These are phyloP conservation scores for Collariella sp. DNA, from an alignment of 495 filamentous ascomycete species.

Conservation along the genomic window DNA sequence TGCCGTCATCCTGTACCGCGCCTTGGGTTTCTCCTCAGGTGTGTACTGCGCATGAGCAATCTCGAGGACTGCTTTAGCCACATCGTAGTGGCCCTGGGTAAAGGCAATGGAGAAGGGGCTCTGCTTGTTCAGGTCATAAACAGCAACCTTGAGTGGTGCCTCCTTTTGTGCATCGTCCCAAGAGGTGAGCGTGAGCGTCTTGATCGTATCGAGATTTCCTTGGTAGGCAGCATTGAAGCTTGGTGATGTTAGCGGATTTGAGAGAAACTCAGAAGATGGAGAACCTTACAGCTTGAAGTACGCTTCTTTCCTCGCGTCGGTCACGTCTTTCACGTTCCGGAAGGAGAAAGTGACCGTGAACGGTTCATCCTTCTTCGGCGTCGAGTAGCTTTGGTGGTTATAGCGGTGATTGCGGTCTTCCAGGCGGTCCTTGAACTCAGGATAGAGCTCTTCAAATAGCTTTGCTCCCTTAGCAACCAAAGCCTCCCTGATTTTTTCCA, in stretches of 20 bases:
- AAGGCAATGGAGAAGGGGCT: constrained; percentile 58
- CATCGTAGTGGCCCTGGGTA: constrained; percentile 49
- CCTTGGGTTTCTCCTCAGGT: constrained; percentile 33
- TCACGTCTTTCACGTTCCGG: constrained; percentile 37
- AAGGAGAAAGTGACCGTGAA: constrained; percentile 48
- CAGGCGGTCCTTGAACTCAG: constrained; percentile 32
- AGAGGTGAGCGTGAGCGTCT: constrained; percentile 36
- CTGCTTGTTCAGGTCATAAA: constrained; percentile 35
- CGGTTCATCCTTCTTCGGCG: constrained; percentile 4
- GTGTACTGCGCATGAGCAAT: constrained; percentile 60
- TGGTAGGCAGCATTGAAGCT: constrained; percentile 61
- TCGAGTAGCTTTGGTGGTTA: background rate
- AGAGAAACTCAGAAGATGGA: background rate
- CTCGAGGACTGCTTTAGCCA: constrained; percentile 54
- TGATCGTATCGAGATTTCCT: constrained; percentile 54
- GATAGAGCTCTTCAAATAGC: constrained; percentile 54
- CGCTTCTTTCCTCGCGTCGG: constrained; percentile 40
- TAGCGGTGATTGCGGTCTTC: too few relatives aligned
- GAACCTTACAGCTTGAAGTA: constrained; percentile 45
- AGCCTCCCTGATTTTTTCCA: constrained; percentile 43
- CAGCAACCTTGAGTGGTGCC: constrained; percentile 52
- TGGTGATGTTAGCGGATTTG: constrained; percentile 21
- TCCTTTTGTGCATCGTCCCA: constrained; percentile 42
- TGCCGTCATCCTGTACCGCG: constrained; percentile 42
- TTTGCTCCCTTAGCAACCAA: constrained; percentile 53